These are phyloP conservation scores for Cryptococcus amylolentus DNA, from an alignment of 1,284 basidiomycete species.

Conservation along the genomic window DNA sequence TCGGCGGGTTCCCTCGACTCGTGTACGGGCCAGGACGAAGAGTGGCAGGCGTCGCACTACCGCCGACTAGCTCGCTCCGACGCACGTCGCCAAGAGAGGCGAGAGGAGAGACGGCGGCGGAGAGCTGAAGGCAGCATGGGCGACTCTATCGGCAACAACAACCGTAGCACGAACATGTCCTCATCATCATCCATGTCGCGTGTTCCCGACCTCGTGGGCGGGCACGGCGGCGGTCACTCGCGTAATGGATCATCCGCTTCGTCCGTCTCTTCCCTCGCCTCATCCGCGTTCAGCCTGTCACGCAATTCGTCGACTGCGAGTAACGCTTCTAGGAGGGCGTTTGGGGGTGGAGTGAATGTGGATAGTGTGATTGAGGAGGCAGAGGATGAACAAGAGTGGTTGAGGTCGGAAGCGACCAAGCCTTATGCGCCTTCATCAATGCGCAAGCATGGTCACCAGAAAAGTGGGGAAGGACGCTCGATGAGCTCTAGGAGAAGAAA, in stretches of 20 bases:
- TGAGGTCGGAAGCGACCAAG: conserved; percentile 15
- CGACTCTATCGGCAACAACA: conserved; percentile 19
- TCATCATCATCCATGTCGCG: conserved; percentile 23
- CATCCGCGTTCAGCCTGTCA: conserved; percentile 26
- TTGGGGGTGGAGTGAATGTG: conserved; percentile 25
- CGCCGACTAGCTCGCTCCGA: conserved; percentile 43
- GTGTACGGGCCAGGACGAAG: conserved; percentile 8
- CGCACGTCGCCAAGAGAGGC: conserved; percentile 33
- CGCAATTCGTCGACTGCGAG: conserved; percentile 33
- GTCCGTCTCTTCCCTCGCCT: conserved; percentile 28
- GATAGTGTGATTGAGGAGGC: conserved; percentile 42
- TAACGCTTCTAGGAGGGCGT: conserved; percentile 25
- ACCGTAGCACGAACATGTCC: conserved; percentile 23
- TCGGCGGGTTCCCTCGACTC: neutral
- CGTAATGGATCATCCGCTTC: conserved; percentile 34
- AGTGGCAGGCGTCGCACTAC: conserved; percentile 43
- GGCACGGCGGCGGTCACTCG: conserved; percentile 25
- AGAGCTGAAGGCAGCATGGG: conserved; percentile 29
- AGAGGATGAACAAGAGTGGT: conserved; percentile 37
- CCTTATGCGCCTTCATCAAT: conserved; percentile 7
- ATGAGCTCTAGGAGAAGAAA: neutral
- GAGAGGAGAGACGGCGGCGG: conserved; percentile 35
- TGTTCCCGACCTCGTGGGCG: conserved; percentile 38
- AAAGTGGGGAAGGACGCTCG: conserved; percentile 8
- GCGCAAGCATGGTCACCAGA: conserved; percentile 8